A percentile compares a stretch with the other conserved stretches of the same genome.
Conservation (phyloP, 164 flowering plant genomes). For the Sedum album region DNA sequence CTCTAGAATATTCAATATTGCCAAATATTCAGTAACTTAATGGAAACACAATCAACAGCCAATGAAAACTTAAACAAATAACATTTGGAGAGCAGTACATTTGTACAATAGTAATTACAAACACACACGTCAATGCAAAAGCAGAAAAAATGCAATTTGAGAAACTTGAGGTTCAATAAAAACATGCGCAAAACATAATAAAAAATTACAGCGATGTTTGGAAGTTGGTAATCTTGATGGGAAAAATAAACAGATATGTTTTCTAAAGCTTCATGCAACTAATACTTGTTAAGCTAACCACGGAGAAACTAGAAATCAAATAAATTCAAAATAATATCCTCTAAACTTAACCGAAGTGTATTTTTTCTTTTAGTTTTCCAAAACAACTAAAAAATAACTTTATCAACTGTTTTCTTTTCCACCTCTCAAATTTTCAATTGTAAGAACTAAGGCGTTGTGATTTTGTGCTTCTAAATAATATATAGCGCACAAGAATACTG, state of each 20-base stretch:
- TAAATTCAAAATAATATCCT: no score
- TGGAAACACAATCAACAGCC: background rate
- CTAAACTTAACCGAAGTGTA: no score
- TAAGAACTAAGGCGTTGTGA: no score
- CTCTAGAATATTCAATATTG: constrained; percentile 23
- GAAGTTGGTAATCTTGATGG: background rate
- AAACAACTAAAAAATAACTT: no score
- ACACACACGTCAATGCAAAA: background rate
- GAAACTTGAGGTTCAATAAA: background rate
- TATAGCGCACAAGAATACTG: no score
- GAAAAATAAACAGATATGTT: background rate
- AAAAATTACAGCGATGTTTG: no score
- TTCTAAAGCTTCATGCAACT: background rate
- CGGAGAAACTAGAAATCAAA: background rate
- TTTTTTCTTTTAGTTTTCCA: no score
- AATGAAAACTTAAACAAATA: constrained; percentile 4
- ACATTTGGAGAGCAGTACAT: background rate
- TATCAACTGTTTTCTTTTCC: no score
- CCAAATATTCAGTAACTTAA: background rate
- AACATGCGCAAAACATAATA: background rate
- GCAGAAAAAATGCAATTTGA: background rate
- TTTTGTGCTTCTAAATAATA: no score
- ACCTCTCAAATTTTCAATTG: no score
- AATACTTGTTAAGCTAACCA: background rate
- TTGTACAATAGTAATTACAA: no score